Conservation (phyloP, 805 yeast species). For the Lachancea cidri region DNA sequence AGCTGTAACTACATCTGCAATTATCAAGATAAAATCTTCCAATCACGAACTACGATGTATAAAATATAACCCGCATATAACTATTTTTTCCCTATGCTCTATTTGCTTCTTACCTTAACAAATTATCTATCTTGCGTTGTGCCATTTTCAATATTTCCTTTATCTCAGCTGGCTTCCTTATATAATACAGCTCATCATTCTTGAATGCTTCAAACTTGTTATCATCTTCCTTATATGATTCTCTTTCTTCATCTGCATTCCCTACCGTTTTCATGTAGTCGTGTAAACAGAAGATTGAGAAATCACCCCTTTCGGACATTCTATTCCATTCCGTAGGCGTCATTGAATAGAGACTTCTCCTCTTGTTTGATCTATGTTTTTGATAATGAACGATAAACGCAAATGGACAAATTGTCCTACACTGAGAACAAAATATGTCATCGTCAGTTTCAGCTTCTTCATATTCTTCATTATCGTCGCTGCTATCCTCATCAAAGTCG, state of each 20-base stretch:
- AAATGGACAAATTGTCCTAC: conserved; percentile 37
- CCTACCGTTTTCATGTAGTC: conserved; percentile 12
- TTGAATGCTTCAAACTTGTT: conserved; percentile 7
- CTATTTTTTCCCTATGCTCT: no score
- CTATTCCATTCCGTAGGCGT: conserved; percentile 13
- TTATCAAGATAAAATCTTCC: no score
- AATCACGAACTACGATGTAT: no score
- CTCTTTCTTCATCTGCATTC: conserved; percentile 10
- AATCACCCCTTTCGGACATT: conserved; percentile 15
- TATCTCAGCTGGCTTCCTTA: conserved; percentile 16
- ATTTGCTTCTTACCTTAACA: conserved; percentile 6
- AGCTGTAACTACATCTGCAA: no score
- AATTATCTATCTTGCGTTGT: conserved; percentile 19
- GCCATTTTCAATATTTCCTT: conserved; percentile 11
- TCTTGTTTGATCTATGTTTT: conserved; percentile 10
- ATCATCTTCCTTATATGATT: conserved; percentile 10
- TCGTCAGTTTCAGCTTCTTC: conserved; percentile 20
- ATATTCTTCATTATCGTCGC: conserved; percentile 8
- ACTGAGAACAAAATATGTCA: conserved; percentile 30
- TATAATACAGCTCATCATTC: conserved; percentile 16
- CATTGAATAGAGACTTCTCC: conserved; percentile 16
- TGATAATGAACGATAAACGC: conserved; percentile 28
- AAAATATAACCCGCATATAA: no score
- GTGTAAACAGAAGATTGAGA: conserved; percentile 21
- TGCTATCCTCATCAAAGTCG: background rate